Percentiles rank a stretch among this genome's conserved stretches.
phyloP scores from a whole-genome alignment of 768 basidiomycete species.

The Russula sp. region DNA sequence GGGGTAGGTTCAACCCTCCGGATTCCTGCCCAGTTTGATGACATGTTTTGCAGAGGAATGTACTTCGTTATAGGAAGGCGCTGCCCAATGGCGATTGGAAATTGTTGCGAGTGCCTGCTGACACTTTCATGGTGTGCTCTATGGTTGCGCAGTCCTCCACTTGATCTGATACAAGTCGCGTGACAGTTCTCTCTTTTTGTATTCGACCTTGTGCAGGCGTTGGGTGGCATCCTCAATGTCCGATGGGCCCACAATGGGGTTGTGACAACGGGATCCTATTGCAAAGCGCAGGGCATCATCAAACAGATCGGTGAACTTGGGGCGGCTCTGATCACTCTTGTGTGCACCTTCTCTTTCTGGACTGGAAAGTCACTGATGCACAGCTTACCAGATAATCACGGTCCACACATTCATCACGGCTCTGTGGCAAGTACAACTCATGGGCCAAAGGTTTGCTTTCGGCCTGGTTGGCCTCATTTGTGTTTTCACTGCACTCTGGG shows the following conservation, averaged over 20 bases:
- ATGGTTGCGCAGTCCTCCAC: neutral
- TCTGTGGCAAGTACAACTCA: conserved; percentile 33
- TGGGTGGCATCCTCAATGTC: conserved; percentile 36
- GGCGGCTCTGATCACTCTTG: conserved; percentile 39
- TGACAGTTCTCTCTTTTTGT: conserved; percentile 26
- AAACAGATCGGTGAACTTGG: conserved; percentile 41
- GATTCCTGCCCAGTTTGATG: neutral
- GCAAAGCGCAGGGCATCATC: conserved; percentile 36
- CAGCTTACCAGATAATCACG: conserved; percentile 27
- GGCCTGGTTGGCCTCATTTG: conserved; percentile 3
- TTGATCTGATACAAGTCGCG: conserved; percentile 20
- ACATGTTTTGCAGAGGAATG: conserved; percentile 14
- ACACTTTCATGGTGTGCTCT: conserved; percentile 36
- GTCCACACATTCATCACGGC: conserved; percentile 38
- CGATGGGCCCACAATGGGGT: conserved; percentile 34
- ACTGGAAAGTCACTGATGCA: conserved; percentile 24
- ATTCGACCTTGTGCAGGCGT: conserved; percentile 36
- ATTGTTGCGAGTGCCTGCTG: conserved; percentile 35
- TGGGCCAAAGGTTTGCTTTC: conserved; percentile 28
- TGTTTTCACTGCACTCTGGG: conserved; percentile 31
- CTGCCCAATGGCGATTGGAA: conserved; percentile 7
- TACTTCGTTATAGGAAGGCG: conserved; percentile 1
- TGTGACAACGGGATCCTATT: conserved; percentile 33
- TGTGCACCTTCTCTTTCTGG: conserved; percentile 23
- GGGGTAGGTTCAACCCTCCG: conserved; percentile 1